Evolutionary conservation across 1,284 basidiomycete genomes (phyloP).

Genomic region (Heterobasidion occidentale): DNA sequence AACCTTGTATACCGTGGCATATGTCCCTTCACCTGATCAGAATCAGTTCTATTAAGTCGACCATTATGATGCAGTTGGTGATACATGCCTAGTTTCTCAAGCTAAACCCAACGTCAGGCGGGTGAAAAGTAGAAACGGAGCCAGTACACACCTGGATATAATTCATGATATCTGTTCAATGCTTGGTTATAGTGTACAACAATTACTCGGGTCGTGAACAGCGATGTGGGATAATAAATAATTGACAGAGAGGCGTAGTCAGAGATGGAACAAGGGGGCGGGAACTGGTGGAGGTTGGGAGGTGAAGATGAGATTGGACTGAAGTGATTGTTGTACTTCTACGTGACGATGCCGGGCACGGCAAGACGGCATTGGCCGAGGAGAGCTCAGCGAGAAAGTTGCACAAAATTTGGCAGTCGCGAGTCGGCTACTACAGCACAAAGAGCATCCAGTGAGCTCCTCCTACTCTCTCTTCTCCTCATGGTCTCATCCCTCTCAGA

Average conservation of each 20-base stretch:
- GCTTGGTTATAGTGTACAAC: neutral
- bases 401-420: neutral
- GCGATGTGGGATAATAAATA: neutral
- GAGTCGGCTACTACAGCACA: neutral
- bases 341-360: neutral
- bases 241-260: neutral
- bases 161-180: slow-evolving; percentile 34
- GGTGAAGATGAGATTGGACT: neutral
- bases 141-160: slow-evolving; percentile 52
- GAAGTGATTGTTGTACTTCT: too few species aligned
- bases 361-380: neutral
- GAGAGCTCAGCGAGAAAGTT: neutral
- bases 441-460: neutral
- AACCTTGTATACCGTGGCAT: slow-evolving; percentile 90
- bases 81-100: slow-evolving; percentile 75
- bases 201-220: neutral
- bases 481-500: neutral
- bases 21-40: slow-evolving; percentile 68
- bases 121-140: neutral
- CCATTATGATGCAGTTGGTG: neutral
- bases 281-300: neutral
- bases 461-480: neutral
- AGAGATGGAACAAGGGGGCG: neutral
- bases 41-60: neutral
- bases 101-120: slow-evolving; percentile 31